Evolutionary conservation across 2,329 filamentous ascomycete genomes (phyloP), one percentile per base, ranked within the genome.

Genomic region (Basipetospora chlamydospora): DNA sequence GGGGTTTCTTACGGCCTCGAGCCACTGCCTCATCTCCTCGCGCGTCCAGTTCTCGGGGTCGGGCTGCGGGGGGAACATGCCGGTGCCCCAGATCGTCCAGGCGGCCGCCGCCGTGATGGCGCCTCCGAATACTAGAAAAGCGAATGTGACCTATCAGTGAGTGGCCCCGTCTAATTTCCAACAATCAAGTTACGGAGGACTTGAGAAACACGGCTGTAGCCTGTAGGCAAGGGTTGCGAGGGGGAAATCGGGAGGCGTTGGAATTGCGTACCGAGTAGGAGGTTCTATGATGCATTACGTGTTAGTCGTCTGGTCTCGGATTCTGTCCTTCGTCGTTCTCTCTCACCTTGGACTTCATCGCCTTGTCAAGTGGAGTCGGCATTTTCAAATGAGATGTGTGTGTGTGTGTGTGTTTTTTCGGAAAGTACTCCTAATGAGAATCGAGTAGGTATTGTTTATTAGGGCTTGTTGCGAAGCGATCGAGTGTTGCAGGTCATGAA

Each of bases 1-100:
- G 21, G 11, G 16, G 16, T 3, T 3, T 13, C n/a, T 28, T 16
- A 20, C 4, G n/a, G 3, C 13, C 12, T 9, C 33, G 35, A 96
- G 63, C 86, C 87, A 96, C 49, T 77, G 66, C 42, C 74, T 68
- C 56, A 93, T 64, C 50, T 96, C 84, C 33, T 85, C 78, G 39
- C 68, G 65, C 0, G 83, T 85, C 88, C 88, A 96, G 8, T 51
- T 54, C 28, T 65, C 60, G 28, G 62, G 73, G 62, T 94, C 86
- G 33, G 64, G 42, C 44, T 76, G 64, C 3, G 70, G 57, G 1
- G 87, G 87, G 49, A 95, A 93, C 49, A 95, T 70, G 43, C 88
- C 84, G 37, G 73, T 69, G 39, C 85, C 85, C 77, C 81, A 92
- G 47, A 95, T 88, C 13, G 73, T 71, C 79, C 81, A 94, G 28